A percentile compares a stretch with the other conserved stretches of the same genome.
These are phyloP conservation scores for Globisporangium nodosum DNA, from an alignment of 352 stramenopile species.

Conservation along the genomic window DNA sequence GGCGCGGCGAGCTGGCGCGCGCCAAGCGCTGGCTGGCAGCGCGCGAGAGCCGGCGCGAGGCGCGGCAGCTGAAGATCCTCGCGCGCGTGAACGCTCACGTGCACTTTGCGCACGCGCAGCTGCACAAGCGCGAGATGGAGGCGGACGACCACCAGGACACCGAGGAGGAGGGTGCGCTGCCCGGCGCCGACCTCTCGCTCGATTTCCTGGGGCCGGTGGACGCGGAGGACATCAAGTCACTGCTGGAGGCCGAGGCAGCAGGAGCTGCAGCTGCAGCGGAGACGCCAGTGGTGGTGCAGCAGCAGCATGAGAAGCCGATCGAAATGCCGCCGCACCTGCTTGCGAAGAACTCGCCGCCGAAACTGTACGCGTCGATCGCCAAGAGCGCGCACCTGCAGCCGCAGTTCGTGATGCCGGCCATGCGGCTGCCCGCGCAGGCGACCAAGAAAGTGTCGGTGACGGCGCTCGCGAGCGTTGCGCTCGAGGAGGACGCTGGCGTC, in stretches of 20 bases:
- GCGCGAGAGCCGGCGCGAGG: constrained; percentile 11
- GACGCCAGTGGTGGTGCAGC: background rate
- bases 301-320: constrained; percentile 12
- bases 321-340: constrained; percentile 25
- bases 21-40: constrained; percentile 26
- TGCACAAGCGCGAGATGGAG: constrained; percentile 23
- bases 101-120: constrained; percentile 29
- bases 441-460: background rate
- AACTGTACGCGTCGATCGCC: constrained; percentile 12
- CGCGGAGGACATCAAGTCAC: constrained; percentile 38
- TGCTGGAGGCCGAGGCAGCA: constrained; percentile 37
- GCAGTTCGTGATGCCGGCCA: constrained; percentile 4
- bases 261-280: background rate
- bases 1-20: constrained; percentile 40
- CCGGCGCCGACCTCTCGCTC: constrained; percentile 22
- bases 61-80: constrained; percentile 16
- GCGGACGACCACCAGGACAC: constrained; percentile 12
- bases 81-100: constrained; percentile 32
- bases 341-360: constrained; percentile 8
- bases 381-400: constrained; percentile 7
- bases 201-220: constrained; percentile 55
- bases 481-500: constrained; percentile 37
- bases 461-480: constrained; percentile 1
- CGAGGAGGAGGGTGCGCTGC: constrained; percentile 13
- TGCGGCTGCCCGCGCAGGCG: background rate